phyloP scores from a whole-genome alignment of 106 monocot genomes.

The Dendrobium catenatum region DNA sequence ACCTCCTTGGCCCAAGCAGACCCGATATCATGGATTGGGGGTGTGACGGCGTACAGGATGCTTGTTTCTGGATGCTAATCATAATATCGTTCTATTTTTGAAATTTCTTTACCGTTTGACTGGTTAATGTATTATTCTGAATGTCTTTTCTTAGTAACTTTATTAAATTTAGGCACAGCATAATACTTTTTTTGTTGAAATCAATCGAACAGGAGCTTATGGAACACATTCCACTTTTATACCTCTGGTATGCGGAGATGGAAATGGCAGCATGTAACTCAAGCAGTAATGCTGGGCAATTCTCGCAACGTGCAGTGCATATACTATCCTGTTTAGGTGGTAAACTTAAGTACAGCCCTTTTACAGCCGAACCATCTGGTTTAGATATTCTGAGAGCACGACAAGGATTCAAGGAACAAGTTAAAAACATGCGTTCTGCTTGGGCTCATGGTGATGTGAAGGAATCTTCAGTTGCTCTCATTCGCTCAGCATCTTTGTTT shows the following conservation, averaged over 20 bases:
- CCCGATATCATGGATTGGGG: no score
- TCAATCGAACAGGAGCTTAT: constrained; percentile 40
- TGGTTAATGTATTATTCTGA: background rate
- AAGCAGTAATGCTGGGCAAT: constrained; percentile 20
- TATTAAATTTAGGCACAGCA: background rate
- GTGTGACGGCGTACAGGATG: no score
- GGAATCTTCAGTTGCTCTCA: constrained; percentile 60
- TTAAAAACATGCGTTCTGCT: constrained; percentile 39
- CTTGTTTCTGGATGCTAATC: no score
- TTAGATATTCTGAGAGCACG: constrained; percentile 60
- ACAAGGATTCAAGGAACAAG: constrained; percentile 87
- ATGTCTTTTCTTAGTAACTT: background rate
- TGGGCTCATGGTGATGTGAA: constrained; percentile 64
- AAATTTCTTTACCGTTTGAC: background rate
- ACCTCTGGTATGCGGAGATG: constrained; percentile 91
- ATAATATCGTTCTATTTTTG: background rate
- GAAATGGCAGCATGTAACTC: constrained; percentile 36
- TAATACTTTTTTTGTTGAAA: constrained; percentile 4
- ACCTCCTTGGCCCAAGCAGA: no score
- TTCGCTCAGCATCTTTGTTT: constrained; percentile 83
- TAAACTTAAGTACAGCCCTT: constrained; percentile 52
- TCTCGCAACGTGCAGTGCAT: constrained; percentile 48
- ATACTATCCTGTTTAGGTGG: constrained; percentile 73
- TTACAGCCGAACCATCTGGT: constrained; percentile 30
- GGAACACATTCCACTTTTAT: constrained; percentile 54